phyloP scores from a whole-genome alignment of 495 filamentous ascomycete species.

The Annulohypoxylon bovei region DNA sequence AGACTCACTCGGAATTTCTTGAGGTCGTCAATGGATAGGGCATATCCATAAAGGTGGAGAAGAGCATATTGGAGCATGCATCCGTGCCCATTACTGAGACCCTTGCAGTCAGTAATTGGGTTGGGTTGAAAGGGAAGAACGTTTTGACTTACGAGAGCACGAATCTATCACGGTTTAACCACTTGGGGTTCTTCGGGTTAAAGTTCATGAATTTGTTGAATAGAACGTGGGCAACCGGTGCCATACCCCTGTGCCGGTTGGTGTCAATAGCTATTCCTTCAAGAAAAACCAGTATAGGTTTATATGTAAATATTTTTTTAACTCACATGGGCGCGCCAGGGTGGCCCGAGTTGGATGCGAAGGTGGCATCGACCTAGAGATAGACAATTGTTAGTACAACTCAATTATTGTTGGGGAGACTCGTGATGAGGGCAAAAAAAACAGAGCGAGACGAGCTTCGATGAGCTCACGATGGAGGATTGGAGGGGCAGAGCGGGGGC shows the following conservation, averaged over 20 bases:
- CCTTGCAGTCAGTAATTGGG: constrained; percentile 2
- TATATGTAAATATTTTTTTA: background rate
- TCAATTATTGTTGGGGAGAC: background rate
- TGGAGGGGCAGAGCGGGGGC: constrained; percentile 56
- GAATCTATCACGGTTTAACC: constrained; percentile 97
- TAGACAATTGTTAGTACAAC: constrained; percentile 43
- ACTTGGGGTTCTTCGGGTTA: constrained; percentile 98
- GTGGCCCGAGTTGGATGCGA: constrained; percentile 95
- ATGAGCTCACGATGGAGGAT: constrained; percentile 43
- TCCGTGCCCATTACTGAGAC: constrained; percentile 88
- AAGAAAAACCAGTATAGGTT: background rate
- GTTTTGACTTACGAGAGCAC: constrained; percentile 88
- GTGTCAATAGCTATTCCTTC: constrained; percentile 36
- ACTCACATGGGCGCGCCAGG: constrained; percentile 92
- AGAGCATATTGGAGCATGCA: constrained; percentile 99
- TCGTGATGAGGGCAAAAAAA: constrained; percentile 14
- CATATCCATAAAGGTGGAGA: constrained; percentile 95
- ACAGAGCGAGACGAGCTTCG: constrained; percentile 18
- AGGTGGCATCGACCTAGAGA: constrained; percentile 92
- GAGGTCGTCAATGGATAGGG: constrained; percentile 83
- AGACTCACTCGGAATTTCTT: constrained; percentile 91
- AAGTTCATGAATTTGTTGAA: constrained; percentile 99
- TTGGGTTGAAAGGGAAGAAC: background rate
- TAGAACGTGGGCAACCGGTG: constrained; percentile 94
- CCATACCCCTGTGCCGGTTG: constrained; percentile 76